Conservation (phyloP, 2,329 filamentous ascomycete genomes). For the Thermothelomyces thermophilus region DNA sequence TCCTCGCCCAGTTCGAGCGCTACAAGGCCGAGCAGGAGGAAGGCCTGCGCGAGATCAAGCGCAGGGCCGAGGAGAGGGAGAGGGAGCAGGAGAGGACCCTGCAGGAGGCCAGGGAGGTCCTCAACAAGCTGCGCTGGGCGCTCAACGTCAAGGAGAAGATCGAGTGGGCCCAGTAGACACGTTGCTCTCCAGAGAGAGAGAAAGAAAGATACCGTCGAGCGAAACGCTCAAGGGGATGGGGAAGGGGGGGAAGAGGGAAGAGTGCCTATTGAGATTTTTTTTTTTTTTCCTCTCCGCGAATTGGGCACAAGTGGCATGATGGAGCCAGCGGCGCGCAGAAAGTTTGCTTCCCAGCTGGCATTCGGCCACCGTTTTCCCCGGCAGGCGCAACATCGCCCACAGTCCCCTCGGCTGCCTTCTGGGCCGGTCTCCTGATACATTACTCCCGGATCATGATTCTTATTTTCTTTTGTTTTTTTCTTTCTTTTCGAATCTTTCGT, state of each 20-base stretch:
- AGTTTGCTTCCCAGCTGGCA: too few relatives aligned
- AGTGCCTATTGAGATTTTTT: too few relatives aligned
- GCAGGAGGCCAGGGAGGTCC: constrained; percentile 51
- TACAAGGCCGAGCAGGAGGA: constrained; percentile 61
- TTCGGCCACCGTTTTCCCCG: too few relatives aligned
- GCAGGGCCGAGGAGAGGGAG: constrained; percentile 50
- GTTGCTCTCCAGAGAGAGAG: too few relatives aligned
- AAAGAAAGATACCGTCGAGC: too few relatives aligned
- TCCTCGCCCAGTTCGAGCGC: constrained; percentile 52
- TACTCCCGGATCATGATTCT: not conserved
- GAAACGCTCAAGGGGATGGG: too few relatives aligned
- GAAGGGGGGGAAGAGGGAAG: too few relatives aligned
- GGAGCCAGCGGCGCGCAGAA: too few relatives aligned
- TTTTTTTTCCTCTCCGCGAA: too few relatives aligned
- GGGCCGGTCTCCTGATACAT: not conserved
- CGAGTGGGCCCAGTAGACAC: constrained; percentile 43
- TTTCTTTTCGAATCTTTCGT: constrained; percentile 6
- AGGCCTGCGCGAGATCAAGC: constrained; percentile 53
- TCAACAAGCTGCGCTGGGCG: constrained; percentile 67
- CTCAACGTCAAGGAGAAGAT: constrained; percentile 60
- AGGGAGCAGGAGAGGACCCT: constrained; percentile 53
- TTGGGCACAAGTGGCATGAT: too few relatives aligned
- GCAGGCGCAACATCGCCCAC: too few relatives aligned
- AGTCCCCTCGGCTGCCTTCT: not conserved
- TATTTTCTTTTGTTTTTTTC: not conserved